Evolutionary conservation across 2,329 filamentous ascomycete genomes (phyloP), one percentile per base, ranked within the genome.

Genomic region (Botryotinia calthae): DNA sequence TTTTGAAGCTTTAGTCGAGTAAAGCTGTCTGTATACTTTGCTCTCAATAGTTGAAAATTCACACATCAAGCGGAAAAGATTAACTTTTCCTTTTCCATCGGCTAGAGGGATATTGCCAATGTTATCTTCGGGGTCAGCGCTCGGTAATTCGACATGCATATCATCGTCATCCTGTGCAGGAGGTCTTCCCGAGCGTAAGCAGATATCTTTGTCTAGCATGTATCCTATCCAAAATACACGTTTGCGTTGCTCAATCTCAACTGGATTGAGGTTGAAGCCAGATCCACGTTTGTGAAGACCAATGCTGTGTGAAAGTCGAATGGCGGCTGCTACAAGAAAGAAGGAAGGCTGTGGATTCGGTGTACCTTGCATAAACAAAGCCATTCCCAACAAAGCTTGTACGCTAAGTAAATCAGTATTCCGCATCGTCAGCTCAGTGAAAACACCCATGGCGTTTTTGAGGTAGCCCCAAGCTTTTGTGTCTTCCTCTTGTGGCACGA

Each of bases 121-220:
- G 75, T 97, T 96, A 80, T 99, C 96, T 5, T 88, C 88, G 0
- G 96, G 96, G 74, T 98, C 91, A 74, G 95, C 93, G 76, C 94
- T 95, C 0, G 96, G 96, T 61, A 99, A 86, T 63, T 98, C 95
- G 22, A 98, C 95, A 78, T 98, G 98, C 93, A 98, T 97, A 77
- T 93, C 91, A 78, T 93, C 91, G 74, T 93, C 91, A 77, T 93
- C 90, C 80, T 93, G 91, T 7, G 90, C 88, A 4, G 90, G 90
- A 25, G 91, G 91, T 74, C 91, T 85, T 62, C 91, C 91, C n/a
- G 90, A 91, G 51, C 91, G 87, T 58, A 93, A 83, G 78, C 90
- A 92, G 51, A 93, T 90, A 78, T 93, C 91, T 82, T 92, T 92
- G 79, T 93, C 91, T 48, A 93, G 84, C 79, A 92, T 86, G 77